A percentile compares a stretch with the other conserved stretches of the same genome.
These are phyloP conservation scores for Stagonosporopsis rhizophila DNA, from an alignment of 2,329 filamentous ascomycete genomes.

Conservation along the genomic window DNA sequence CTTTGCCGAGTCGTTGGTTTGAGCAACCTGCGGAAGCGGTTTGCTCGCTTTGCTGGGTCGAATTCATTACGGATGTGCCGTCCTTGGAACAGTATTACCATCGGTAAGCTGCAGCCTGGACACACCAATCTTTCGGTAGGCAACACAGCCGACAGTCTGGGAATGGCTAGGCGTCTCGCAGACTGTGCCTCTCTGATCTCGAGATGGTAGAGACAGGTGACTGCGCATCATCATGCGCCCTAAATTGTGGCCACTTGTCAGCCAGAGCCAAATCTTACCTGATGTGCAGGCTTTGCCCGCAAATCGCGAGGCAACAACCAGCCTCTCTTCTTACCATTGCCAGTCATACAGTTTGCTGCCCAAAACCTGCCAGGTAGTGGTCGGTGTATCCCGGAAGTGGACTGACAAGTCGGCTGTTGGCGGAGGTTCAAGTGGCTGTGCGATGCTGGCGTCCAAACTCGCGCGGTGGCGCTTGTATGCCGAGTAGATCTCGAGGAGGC, in stretches of 20 bases:
- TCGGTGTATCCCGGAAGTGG: background rate
- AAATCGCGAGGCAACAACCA: background rate
- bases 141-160: background rate
- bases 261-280: background rate
- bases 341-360: slow-evolving; percentile 5
- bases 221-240: background rate
- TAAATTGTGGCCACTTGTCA: background rate
- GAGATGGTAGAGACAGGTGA: background rate
- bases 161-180: background rate
- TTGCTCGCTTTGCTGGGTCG: slow-evolving; percentile 2
- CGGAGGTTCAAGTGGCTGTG: slow-evolving; percentile 20
- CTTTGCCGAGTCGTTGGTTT: background rate
- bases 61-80: slow-evolving; percentile 1
- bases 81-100: slow-evolving; percentile 1
- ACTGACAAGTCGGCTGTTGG: slow-evolving; percentile 9
- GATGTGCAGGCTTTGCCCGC: background rate
- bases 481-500: slow-evolving; percentile 24
- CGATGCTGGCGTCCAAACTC: slow-evolving; percentile 15
- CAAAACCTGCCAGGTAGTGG: background rate
- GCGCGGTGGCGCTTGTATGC: slow-evolving; percentile 19
- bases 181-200: background rate
- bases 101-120: slow-evolving; percentile 8
- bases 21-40: slow-evolving; percentile 9
- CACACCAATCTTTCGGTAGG: background rate
- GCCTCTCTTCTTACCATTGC: background rate